Evolutionary conservation across 192 early-diverging fungal genomes (phyloP), one percentile per base, ranked within the genome.

Genomic region (Backusella tuberculispora): DNA sequence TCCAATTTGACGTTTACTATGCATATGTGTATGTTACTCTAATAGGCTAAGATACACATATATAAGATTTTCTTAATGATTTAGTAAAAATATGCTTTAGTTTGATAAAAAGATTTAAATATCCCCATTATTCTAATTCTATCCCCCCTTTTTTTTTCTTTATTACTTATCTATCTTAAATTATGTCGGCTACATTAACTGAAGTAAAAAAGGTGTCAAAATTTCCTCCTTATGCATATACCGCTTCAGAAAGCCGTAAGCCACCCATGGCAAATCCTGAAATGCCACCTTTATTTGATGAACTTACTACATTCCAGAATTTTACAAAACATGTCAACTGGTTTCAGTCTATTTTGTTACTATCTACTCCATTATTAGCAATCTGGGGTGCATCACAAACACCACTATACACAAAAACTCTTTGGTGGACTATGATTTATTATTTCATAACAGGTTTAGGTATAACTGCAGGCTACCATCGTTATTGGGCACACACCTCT

Each of bases 401-500:
- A 10, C 81, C 86, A 41, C 69, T 97, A 63, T 79, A 77, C 47
- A 50, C 65, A 19, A 89, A 92, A 81, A 98, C 97, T 9, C 76
- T 91, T 63, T 68, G 90, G 72, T 95, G 91, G 84, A 69, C 90
- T 6, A 48, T 91, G 12, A 50, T 86, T 15, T 95, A 88, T 67
- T 96, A 96, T 75, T 91, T 90, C 69, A 77, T 88, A 60, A 95
- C 95, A 7, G 95, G 92, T 0, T 79, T 96, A 42, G 95, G 96
- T 63, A 92, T 95, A 69, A 95, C 94, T n/a, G 94, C 92, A 88
- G 90, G 94, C n/a, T 94, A 96, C 80, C 94, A 96, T 75, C 88
- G 94, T 29, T 85, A 89, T 50, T 96, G 92, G 92, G 81, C 92
- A 14, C 94, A 96, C 83, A 89, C 90, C 3, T 73, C 93, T 8